Conservation (phyloP, 2,329 filamentous ascomycete genomes). For the Exophiala oligosperma region DNA sequence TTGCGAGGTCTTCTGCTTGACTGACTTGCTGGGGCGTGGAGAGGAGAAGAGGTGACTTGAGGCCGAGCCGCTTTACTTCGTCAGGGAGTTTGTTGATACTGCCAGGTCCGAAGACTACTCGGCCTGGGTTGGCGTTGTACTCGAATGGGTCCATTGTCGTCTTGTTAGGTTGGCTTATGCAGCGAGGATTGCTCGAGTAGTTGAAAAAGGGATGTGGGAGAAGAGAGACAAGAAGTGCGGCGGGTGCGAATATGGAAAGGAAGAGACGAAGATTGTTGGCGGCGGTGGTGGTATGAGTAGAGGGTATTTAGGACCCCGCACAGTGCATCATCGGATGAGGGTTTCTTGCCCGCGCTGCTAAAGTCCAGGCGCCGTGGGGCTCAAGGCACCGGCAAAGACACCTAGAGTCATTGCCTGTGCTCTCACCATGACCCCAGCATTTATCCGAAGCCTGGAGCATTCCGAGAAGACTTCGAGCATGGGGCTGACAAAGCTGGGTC, state of each 20-base stretch:
- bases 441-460: slow-evolving; percentile 7
- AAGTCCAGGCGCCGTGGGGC: slow-evolving; percentile 10
- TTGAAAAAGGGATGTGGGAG: background rate
- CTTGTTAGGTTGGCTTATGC: too few species aligned
- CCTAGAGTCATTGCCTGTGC: slow-evolving; percentile 5
- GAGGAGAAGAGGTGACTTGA: slow-evolving; percentile 56
- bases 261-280: background rate
- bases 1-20: slow-evolving; percentile 48
- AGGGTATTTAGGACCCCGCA: slow-evolving; percentile 5
- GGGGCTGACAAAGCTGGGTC: slow-evolving; percentile 1
- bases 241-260: background rate
- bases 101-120: slow-evolving; percentile 59
- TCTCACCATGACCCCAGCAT: background rate
- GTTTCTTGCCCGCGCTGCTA: background rate
- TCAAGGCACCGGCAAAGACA: slow-evolving; percentile 13
- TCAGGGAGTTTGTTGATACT: slow-evolving; percentile 51
- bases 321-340: slow-evolving; percentile 14
- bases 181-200: background rate
- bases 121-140: slow-evolving; percentile 55
- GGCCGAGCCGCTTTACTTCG: slow-evolving; percentile 46
- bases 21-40: slow-evolving; percentile 54
- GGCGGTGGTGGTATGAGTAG: background rate
- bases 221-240: background rate
- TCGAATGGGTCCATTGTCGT: slow-evolving; percentile 54
- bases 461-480: background rate